Conservation (phyloP, 208 protist species). For the Leishmania lainsoni region DNA sequence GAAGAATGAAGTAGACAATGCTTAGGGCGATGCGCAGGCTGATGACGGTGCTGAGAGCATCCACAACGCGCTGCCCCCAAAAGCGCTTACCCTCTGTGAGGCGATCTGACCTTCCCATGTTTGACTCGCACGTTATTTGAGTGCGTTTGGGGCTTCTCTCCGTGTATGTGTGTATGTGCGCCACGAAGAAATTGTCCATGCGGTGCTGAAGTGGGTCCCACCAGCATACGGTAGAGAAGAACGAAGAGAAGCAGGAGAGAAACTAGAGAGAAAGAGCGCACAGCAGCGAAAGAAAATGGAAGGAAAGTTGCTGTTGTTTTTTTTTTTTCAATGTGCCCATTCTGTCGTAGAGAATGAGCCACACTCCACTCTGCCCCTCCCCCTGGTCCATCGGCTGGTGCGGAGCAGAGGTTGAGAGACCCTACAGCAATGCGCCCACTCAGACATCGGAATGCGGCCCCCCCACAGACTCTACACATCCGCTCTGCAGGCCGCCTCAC, state of each 20-base stretch:
- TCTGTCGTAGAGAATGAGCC: not conserved
- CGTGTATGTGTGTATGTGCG: not conserved
- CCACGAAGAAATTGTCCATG: not conserved
- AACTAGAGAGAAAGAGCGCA: not conserved
- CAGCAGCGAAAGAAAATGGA: not conserved
- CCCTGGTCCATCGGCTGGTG: not conserved
- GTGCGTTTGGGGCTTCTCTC: not conserved
- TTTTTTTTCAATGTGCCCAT: not conserved
- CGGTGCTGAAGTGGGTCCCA: not conserved
- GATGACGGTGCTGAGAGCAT: slow-evolving; percentile 9
- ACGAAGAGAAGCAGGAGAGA: not conserved
- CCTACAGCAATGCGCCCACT: not conserved
- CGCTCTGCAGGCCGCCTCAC: not conserved
- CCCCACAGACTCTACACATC: not conserved
- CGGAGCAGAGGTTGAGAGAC: not conserved
- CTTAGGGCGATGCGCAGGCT: slow-evolving; percentile 35
- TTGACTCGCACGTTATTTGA: not conserved
- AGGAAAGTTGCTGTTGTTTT: not conserved
- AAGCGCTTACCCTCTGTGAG: not conserved
- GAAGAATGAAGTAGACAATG: slow-evolving; percentile 33
- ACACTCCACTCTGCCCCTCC: not conserved
- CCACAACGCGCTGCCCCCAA: not conserved
- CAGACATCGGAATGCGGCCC: not conserved
- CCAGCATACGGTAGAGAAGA: not conserved
- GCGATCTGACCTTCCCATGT: not conserved